Evolutionary conservation across 371 early-diverging fungal species (phyloP).

Genomic region (Apophysomyces elegans): DNA sequence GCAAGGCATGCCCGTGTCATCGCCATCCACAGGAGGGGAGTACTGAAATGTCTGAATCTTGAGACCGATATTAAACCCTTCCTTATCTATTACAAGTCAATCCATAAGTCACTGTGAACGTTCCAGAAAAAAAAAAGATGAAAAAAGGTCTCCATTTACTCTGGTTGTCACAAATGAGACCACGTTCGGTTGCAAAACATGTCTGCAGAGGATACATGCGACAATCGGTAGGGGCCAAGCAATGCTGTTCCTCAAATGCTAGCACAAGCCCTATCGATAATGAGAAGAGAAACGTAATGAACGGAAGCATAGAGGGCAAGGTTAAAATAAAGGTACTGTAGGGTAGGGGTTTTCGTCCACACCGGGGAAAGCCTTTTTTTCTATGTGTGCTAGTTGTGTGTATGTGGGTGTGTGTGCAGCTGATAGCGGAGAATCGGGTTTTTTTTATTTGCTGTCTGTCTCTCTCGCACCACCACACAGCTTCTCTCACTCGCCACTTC

Average conservation of each 20-base stretch:
- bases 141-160: slow-evolving; percentile 21
- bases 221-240: slow-evolving; percentile 48
- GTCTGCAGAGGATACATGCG: slow-evolving; percentile 48
- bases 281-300: not conserved
- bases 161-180: slow-evolving; percentile 44
- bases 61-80: slow-evolving; percentile 46
- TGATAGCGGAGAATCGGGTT: too few relatives aligned
- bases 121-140: too few relatives aligned
- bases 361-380: too few relatives aligned
- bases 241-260: slow-evolving; percentile 29
- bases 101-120: too few relatives aligned
- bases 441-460: too few relatives aligned
- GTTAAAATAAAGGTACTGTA: too few relatives aligned
- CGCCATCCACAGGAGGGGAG: slow-evolving; percentile 24
- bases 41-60: slow-evolving; percentile 42
- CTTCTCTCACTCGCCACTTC: too few relatives aligned
- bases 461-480: too few relatives aligned
- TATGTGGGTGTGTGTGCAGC: too few relatives aligned
- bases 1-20: slow-evolving; percentile 51
- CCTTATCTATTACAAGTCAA: slow-evolving; percentile 19
- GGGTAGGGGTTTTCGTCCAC: too few relatives aligned
- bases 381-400: too few relatives aligned
- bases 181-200: slow-evolving; percentile 47
- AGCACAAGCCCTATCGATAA: not conserved
- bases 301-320: too few relatives aligned